Percentiles rank a stretch among this genome's conserved stretches.
Conservation (phyloP, 129 eudicot genomes). For the Flaveria bidentis region DNA sequence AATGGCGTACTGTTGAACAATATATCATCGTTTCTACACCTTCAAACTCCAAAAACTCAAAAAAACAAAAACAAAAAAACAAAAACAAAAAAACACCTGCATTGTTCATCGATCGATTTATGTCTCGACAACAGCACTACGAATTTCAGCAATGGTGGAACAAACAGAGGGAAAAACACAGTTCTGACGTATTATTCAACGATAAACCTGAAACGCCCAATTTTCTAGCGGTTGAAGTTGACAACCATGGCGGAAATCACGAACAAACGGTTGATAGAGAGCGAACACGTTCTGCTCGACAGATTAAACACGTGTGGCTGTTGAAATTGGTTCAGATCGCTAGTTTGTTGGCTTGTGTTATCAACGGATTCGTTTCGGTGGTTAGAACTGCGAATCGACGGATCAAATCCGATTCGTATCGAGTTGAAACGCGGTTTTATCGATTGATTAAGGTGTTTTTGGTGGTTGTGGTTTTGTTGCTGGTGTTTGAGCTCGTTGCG, state of each 20-base stretch:
- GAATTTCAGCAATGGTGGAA: slow-evolving; percentile 96
- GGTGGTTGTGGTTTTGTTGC: slow-evolving; percentile 39
- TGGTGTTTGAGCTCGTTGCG: slow-evolving; percentile 61
- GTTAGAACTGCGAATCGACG: slow-evolving; percentile 62
- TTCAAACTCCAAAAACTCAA: not conserved
- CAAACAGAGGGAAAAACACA: slow-evolving; percentile 52
- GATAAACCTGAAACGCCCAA: slow-evolving; percentile 34
- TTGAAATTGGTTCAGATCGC: slow-evolving; percentile 53
- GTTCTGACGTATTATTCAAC: slow-evolving; percentile 12
- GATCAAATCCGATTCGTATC: slow-evolving; percentile 33
- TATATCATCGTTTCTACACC: not conserved
- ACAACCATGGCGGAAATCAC: slow-evolving; percentile 19
- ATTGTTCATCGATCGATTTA: slow-evolving; percentile 28
- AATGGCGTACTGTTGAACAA: not conserved
- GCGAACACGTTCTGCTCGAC: slow-evolving; percentile 70
- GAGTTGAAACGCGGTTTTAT: slow-evolving; percentile 50
- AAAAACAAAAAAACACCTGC: no score
- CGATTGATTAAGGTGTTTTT: slow-evolving; percentile 53
- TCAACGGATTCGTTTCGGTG: slow-evolving; percentile 41
- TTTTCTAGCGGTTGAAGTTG: slow-evolving; percentile 47
- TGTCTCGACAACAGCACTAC: slow-evolving; percentile 80
- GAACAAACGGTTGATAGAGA: slow-evolving; percentile 32
- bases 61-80: no score
- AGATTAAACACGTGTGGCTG: slow-evolving; percentile 64
- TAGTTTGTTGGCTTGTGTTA: slow-evolving; percentile 35